Base-by-base conservation (phyloP, 2,329 filamentous ascomycete species). In the Pseudogymnoascus sp. region DNA sequence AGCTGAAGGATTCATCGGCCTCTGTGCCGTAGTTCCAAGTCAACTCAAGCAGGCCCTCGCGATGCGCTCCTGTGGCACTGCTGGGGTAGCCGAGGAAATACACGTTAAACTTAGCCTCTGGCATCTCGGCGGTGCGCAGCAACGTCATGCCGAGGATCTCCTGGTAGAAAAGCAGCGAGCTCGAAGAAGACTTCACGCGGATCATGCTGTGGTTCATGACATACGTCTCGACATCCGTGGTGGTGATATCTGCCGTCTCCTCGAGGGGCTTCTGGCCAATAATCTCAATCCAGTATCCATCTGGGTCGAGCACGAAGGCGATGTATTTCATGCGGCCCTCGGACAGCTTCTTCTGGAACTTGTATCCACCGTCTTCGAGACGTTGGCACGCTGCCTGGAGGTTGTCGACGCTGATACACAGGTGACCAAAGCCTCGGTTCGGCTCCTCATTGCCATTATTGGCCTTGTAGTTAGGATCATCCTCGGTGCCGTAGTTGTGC, bases 401-500 rank as follows among this genome's bases (percentile, higher is more conserved):
- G 75, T 90, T 86, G 77, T 91, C 88, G 63, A 91, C 88, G 60
- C 84, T 85, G 73, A 97, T 87, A 71, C 90, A 93, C 21, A 92
- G 85, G 75, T 97, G 93, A 63, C 72, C 72, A 59, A 74, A 92
- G 1, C 89, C 89, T 62, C 86, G 88, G 74, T 90, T 78, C 2
- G 92, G 92, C 67, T 97, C 93, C n/a, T 81, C 84, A 78, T 99
- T 99, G 71, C 94, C 94, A 70, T 91, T 97, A 75, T 85, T 86
- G 70, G 92, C 79, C 72, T 86, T 88, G 81, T 90, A 99, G 69
- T 86, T 81, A 14, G 87, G 79, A 74, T 97, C 91, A 64, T 84
- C 80, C 77, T 97, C 94, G 18, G 92, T 97, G 72, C 94, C 94
- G 76, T 96, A 92, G 76, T 88, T 88, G 76, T 88, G 84, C 62